Base-by-base conservation (phyloP, 2,329 filamentous ascomycete genomes). In the Pseudopithomyces chartarum region DNA sequence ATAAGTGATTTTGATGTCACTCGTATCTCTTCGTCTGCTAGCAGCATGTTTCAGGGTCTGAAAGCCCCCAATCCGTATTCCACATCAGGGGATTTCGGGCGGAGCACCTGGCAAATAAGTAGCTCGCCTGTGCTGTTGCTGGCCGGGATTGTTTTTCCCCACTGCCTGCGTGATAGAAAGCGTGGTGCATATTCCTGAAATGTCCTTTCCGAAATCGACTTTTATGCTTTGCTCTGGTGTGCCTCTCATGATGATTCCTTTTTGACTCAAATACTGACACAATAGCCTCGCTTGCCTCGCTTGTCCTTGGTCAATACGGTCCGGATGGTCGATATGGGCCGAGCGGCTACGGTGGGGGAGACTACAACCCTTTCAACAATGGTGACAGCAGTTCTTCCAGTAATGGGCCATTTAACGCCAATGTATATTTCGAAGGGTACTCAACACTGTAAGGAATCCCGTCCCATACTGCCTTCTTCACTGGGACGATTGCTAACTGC, bases 301-400 rank as follows among this genome's bases (percentile, higher is more conserved):
- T 58, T 17, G 57, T 50, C 5, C 45, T 54, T 3, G 63, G 60
- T 8, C 57, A 61, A 40, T 61, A 56, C 26, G 59, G 61, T 1
- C 60, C 57, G 23, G 52, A 47, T 13, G 56, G 56, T 26, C 36
- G 42, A 47, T 61, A 59, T 38, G 61, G 62, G 6, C 54, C 57
- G 3, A 55, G 55, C n/a, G 48, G 54, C 6, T 26, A 46, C 22
- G 22, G 26, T 17, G 52, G 45, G 10, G 49, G 47, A 29, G 29
- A 50, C 17, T 40, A 43, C 13, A 55, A 36, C 17, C 23, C 48
- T 43, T 46, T 46, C 47, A 47, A 47, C 26, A 48, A 32, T 32
- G 50, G 54, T 13, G 52, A 48, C 29, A 52, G 34, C 42, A 34
- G 22, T 29, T n/a, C 19, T 1, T 58, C 53, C 39, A 55, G 44